Conservation (phyloP, 2,329 filamentous ascomycete species). For the Chaetomium strumarium region DNA sequence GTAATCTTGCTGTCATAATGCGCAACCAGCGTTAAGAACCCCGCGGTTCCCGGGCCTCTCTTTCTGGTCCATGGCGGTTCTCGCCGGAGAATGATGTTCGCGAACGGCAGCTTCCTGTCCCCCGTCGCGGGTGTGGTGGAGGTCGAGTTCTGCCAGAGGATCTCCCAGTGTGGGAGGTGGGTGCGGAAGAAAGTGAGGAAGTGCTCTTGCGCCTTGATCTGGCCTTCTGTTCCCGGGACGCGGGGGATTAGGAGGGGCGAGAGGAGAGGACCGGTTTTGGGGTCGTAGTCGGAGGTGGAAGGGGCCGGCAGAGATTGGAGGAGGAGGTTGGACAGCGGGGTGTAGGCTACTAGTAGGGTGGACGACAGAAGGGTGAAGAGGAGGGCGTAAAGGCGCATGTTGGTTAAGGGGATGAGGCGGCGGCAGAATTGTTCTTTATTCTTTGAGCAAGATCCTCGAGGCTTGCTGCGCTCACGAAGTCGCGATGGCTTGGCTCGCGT, state of each 20-base stretch:
- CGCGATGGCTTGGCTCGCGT: too few species aligned
- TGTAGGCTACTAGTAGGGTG: constrained; percentile 20
- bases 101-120: constrained; percentile 59
- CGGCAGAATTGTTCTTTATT: too few species aligned
- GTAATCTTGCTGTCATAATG: constrained; percentile 76
- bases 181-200: constrained; percentile 75
- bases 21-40: constrained; percentile 69
- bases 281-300: constrained; percentile 65
- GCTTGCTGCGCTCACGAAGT: too few species aligned
- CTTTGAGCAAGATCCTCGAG: too few species aligned
- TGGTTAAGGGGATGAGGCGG: too few species aligned
- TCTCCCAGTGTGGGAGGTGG: constrained; percentile 74
- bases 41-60: constrained; percentile 56
- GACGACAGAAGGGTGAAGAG: background rate
- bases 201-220: constrained; percentile 66
- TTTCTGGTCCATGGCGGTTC: constrained; percentile 66
- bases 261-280: constrained; percentile 63
- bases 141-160: constrained; percentile 84
- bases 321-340: constrained; percentile 25
- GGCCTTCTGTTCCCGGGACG: constrained; percentile 80
- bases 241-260: constrained; percentile 83
- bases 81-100: constrained; percentile 69
- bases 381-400: constrained; percentile 8
- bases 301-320: constrained; percentile 53
- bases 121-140: constrained; percentile 72